Evolutionary conservation across 1,139 yeast genomes (phyloP).

Genomic region (Lodderomyces theae): DNA sequence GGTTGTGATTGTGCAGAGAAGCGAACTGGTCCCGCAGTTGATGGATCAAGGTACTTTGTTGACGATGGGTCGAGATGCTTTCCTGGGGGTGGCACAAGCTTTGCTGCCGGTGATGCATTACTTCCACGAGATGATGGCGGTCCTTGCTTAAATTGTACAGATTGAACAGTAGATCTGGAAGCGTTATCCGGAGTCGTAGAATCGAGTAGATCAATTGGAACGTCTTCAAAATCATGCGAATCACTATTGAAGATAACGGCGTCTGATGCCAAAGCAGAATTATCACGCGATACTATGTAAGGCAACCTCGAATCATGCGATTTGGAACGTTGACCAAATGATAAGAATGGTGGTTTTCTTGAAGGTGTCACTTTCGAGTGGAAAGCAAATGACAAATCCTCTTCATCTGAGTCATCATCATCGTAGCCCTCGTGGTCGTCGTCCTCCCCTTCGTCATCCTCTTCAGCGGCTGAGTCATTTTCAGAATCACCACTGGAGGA

Average conservation of each 20-base stretch:
- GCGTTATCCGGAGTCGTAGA: conserved; percentile 18
- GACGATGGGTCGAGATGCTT: background rate
- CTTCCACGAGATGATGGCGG: conserved; percentile 2
- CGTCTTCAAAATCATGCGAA: conserved; percentile 41
- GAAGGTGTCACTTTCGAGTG: conserved; percentile 41
- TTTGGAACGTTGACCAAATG: conserved; percentile 34
- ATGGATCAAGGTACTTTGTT: background rate
- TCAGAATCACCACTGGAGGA: conserved; percentile 11
- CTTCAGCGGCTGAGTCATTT: conserved; percentile 11
- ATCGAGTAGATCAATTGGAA: conserved; percentile 39
- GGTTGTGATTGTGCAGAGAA: background rate
- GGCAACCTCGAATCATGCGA: conserved; percentile 47
- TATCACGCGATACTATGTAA: conserved; percentile 13
- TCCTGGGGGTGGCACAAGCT: no score
- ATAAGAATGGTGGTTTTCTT: conserved; percentile 36
- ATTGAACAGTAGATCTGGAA: background rate
- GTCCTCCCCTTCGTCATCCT: conserved; percentile 18
- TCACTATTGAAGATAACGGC: conserved; percentile 27
- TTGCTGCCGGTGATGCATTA: conserved; percentile 6
- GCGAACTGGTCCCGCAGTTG: background rate
- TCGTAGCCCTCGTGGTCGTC: background rate
- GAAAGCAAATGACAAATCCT: conserved; percentile 53
- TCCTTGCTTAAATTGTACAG: background rate
- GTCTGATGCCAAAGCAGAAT: conserved; percentile 21
- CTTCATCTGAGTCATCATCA: conserved; percentile 38